Conservation (phyloP, 2,329 filamentous ascomycete species). For the Fusarium tuaranense region DNA sequence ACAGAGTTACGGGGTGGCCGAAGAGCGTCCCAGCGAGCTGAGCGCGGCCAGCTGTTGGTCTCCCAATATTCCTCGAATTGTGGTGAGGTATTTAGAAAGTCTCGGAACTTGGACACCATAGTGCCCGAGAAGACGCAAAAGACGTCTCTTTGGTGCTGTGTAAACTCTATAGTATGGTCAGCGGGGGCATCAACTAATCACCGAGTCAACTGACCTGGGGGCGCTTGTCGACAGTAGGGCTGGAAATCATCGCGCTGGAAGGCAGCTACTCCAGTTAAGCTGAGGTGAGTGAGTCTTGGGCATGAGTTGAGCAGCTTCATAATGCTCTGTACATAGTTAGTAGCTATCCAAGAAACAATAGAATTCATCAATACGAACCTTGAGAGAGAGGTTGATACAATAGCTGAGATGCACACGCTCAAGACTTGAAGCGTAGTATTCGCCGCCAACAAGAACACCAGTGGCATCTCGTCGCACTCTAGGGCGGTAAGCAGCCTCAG, state of each 20-base stretch:
- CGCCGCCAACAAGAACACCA: constrained; percentile 61
- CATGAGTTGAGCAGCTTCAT: constrained; percentile 90
- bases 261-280: constrained; percentile 91
- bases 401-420: constrained; percentile 98
- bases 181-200: constrained; percentile 5
- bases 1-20: constrained; percentile 21
- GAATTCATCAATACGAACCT: constrained; percentile 64
- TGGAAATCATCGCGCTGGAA: constrained; percentile 90
- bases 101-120: constrained; percentile 81
- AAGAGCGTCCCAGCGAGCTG: constrained; percentile 8
- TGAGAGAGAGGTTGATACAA: constrained; percentile 85
- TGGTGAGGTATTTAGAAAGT: constrained; percentile 75
- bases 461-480: constrained; percentile 62
- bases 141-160: constrained; percentile 91
- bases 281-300: constrained; percentile 91
- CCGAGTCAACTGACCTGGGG: constrained; percentile 67
- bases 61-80: constrained; percentile 61
- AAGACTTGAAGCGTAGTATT: constrained; percentile 73
- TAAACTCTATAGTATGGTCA: constrained; percentile 76
- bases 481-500: constrained; percentile 72
- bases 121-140: constrained; percentile 97
- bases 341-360: background rate
- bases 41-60: constrained; percentile 29
- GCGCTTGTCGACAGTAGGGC: constrained; percentile 86
- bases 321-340: constrained; percentile 75